Evolutionary conservation across 2,329 filamentous ascomycete genomes (phyloP).

Genomic region (Aspergillus proliferans): DNA sequence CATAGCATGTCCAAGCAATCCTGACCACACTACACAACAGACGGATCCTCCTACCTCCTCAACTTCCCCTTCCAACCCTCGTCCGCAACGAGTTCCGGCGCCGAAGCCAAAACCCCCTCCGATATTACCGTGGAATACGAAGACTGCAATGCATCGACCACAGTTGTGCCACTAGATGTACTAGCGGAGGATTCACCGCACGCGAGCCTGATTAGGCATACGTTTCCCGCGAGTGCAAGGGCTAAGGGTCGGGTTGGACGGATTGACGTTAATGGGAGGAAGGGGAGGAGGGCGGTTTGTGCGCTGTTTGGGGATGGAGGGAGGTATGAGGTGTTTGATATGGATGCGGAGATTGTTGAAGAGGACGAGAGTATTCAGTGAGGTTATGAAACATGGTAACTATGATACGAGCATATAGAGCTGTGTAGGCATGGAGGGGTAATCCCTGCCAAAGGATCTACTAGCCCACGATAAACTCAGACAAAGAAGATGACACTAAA

Average conservation of each 20-base stretch:
- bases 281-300: conserved; percentile 47
- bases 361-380: conserved; percentile 14
- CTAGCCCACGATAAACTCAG: no score
- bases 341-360: conserved; percentile 41
- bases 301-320: conserved; percentile 50
- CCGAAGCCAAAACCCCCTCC: conserved; percentile 5
- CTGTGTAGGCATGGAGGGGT: conserved; percentile 9
- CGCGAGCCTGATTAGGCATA: conserved; percentile 36
- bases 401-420: conserved; percentile 13
- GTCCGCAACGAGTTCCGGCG: not conserved
- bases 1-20: not conserved
- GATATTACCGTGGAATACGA: not conserved
- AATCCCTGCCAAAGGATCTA: no score
- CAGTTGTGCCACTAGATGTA: conserved; percentile 15
- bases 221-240: conserved; percentile 36
- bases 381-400: not conserved
- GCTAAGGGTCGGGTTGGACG: conserved; percentile 43
- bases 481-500: no score
- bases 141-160: conserved; percentile 1
- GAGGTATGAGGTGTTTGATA: conserved; percentile 52
- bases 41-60: conserved; percentile 26
- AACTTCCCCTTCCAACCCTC: conserved; percentile 26
- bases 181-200: conserved; percentile 10
- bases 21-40: conserved; percentile 4
- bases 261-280: conserved; percentile 52